A percentile compares a stretch with the other conserved stretches of the same genome.
These are phyloP conservation scores for Pestalotiopsis sp. DNA, from an alignment of 2,329 filamentous ascomycete species.

Conservation along the genomic window DNA sequence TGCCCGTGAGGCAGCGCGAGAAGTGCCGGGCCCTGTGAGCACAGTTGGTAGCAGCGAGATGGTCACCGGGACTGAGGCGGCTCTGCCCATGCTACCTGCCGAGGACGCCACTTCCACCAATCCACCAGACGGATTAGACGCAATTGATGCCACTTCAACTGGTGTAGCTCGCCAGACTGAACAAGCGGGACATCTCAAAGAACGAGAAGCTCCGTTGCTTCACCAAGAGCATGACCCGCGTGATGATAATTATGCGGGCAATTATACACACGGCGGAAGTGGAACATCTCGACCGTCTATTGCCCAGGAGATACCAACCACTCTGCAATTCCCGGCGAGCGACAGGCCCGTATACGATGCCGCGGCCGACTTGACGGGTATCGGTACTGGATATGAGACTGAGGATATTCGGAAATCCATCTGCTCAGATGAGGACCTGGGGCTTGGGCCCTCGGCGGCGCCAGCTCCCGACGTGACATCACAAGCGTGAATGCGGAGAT, in stretches of 20 bases:
- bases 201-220: background rate
- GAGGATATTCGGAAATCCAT: slow-evolving; percentile 20
- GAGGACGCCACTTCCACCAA: background rate
- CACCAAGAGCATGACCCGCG: background rate
- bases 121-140: background rate
- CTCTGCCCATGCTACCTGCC: background rate
- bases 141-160: background rate
- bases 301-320: background rate
- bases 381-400: slow-evolving; percentile 22
- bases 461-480: slow-evolving; percentile 23
- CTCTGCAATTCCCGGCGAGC: background rate
- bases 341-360: background rate
- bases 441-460: slow-evolving; percentile 18
- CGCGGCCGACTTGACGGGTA: slow-evolving; percentile 21
- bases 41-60: background rate
- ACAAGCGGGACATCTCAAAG: background rate
- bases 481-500: slow-evolving; percentile 18
- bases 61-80: background rate
- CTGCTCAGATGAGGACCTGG: slow-evolving; percentile 27
- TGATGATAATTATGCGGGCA: background rate
- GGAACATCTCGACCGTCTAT: background rate
- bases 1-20: background rate
- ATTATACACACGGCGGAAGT: background rate
- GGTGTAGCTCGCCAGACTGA: background rate
- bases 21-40: background rate